Base-by-base conservation (phyloP, 139 green algal genomes). In the Medakamo hakoo region DNA sequence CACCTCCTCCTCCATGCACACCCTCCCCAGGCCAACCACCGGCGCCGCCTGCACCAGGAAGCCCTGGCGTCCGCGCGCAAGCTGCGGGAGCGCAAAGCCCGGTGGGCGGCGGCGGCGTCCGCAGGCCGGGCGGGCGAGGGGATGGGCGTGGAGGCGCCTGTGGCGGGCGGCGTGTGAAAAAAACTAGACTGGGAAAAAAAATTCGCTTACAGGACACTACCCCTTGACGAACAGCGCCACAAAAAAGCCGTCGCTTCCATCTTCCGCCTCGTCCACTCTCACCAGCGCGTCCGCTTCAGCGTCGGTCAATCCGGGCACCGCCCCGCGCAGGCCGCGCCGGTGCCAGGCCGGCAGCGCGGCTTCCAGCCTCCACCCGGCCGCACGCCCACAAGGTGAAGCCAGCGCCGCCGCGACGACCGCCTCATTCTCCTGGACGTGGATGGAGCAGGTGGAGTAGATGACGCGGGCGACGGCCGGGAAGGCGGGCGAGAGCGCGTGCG, bases 391-490 rank as follows among this genome's bases (percentile, higher is more conserved):
- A n/a, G 69, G 62, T 14, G 27, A 49, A 0, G 61, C 49, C 63
- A 94, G 73, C 56, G 91, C 82, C 1, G 80, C 80, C 2, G 82
- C 78, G 24, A 89, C 79, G 29, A 98, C 92, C 1, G 74, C 71
- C 74, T 98, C 92, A 68, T 98, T 98, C 73, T 98, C 92, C 21
- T 66, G 62, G 23, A 65, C 59, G 63, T 97, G 78, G 28, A 96
- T 69, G 4, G 71, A 87, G 78, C 89, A 95, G 3, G 92, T 98
- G 49, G 84, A 95, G 77, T 98, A 98, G 21, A 87, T 83, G 4
- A 98, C 63, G 1, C 91, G 74, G 68, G 80, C 24, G 63, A 89
- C 64, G 1, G 59, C 63, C 2, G 88, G 90, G 62, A 95, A 91
- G 5, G 40, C 66, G n/a, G n/a, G n/a, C 9, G 40, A 52, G 60